Evolutionary conservation across 495 filamentous ascomycete species (phyloP).

Genomic region (Saxispiralis lemnorum): DNA sequence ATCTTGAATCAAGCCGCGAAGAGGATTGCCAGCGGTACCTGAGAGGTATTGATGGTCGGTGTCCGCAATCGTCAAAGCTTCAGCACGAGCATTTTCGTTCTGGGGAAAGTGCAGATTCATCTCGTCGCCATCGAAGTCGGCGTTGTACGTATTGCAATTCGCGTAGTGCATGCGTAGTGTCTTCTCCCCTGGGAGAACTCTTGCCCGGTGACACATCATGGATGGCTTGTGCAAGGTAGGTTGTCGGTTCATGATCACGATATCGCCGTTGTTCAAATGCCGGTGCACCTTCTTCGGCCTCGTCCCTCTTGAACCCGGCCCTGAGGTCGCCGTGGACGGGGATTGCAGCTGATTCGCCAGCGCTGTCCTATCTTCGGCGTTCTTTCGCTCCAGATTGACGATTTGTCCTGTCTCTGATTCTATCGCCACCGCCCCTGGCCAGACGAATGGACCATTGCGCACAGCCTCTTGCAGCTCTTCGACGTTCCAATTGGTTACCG

Average conservation of each 20-base stretch:
- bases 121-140: constrained; percentile 99
- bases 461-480: constrained; percentile 91
- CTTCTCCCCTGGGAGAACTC: constrained; percentile 82
- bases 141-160: constrained; percentile 98
- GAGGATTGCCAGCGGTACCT: constrained; percentile 79
- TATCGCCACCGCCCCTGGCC: constrained; percentile 84
- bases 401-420: constrained; percentile 91
- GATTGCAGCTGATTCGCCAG: constrained; percentile 84
- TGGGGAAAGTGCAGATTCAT: constrained; percentile 99
- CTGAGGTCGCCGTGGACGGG: constrained; percentile 59
- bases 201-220: constrained; percentile 93
- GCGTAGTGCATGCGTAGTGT: constrained; percentile 99
- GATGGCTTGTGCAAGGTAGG: constrained; percentile 99
- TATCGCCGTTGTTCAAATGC: constrained; percentile 87
- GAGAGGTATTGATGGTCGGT: constrained; percentile 96
- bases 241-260: constrained; percentile 97
- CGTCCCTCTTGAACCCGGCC: constrained; percentile 26
- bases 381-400: constrained; percentile 72
- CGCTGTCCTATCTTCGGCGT: constrained; percentile 62
- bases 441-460: constrained; percentile 80
- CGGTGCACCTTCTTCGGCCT: constrained; percentile 93
- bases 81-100: constrained; percentile 80
- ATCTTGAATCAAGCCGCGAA: constrained; percentile 96
- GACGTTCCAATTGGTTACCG: constrained; percentile 92
- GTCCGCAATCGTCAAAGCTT: constrained; percentile 81